phyloP scores from a whole-genome alignment of 169 alveolate species.

The Cryptosporidium xiaoi region DNA sequence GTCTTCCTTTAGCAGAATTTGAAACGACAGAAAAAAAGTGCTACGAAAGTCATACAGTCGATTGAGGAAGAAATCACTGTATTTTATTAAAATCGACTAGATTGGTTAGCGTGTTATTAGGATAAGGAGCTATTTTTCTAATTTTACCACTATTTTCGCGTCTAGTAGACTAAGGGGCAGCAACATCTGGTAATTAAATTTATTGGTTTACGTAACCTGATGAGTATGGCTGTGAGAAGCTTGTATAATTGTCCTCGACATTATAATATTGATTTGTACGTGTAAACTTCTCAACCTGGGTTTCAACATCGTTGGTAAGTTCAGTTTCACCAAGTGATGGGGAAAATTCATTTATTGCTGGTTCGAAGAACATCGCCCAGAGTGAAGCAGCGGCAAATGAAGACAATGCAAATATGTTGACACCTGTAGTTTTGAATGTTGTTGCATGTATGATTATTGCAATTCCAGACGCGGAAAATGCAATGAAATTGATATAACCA shows the following conservation, averaged over 20 bases:
- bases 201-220: constrained; percentile 55
- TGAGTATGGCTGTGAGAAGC: constrained; percentile 47
- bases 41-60: neutral
- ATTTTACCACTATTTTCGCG: neutral
- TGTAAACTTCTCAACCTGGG: constrained; percentile 92
- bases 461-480: constrained; percentile 47
- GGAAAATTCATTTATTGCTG: constrained; percentile 90
- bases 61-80: neutral
- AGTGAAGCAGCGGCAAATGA: constrained; percentile 88
- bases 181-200: neutral
- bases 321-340: constrained; percentile 93
- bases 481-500: constrained; percentile 87
- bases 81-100: too few relatives aligned
- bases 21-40: neutral
- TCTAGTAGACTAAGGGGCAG: neutral
- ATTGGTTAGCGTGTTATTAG: too few relatives aligned
- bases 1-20: constrained; percentile 46
- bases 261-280: constrained; percentile 79
- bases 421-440: constrained; percentile 80
- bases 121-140: too few relatives aligned
- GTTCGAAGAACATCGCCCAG: constrained; percentile 91
- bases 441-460: constrained; percentile 78
- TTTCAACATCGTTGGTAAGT: constrained; percentile 91
- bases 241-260: constrained; percentile 60
- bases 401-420: constrained; percentile 82